phyloP scores from a whole-genome alignment of 2,329 filamentous ascomycete genomes.

The Pestalotiopsis sp. region DNA sequence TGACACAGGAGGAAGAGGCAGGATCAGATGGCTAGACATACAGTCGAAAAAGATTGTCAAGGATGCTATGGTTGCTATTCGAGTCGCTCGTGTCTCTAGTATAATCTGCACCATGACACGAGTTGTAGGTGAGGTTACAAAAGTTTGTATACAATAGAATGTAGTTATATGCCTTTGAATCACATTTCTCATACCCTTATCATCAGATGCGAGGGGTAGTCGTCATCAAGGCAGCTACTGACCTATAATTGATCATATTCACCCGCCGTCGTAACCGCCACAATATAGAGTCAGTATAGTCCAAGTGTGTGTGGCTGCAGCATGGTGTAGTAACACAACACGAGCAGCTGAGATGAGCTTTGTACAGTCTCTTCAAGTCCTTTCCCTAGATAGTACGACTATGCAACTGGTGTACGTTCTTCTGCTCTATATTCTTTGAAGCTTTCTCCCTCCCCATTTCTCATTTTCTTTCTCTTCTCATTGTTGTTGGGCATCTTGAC shows the following conservation, averaged over 20 bases:
- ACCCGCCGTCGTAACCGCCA: neutral
- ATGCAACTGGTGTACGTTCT: too few species aligned
- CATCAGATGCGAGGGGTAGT: neutral
- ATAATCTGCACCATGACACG: neutral
- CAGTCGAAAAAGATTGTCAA: neutral
- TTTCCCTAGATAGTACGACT: too few species aligned
- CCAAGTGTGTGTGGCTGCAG: neutral
- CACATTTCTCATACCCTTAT: neutral
- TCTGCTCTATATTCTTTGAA: too few species aligned
- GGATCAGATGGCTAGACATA: neutral
- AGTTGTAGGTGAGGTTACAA: too few species aligned
- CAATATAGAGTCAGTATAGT: neutral
- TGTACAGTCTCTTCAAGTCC: neutral
- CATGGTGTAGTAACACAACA: neutral
- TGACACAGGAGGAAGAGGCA: slow-evolving; percentile 25
- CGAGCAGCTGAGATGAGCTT: neutral
- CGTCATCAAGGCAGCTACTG: neutral
- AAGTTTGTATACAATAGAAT: too few species aligned
- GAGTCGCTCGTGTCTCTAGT: neutral
- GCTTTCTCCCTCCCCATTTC: too few species aligned
- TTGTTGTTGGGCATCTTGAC: too few species aligned
- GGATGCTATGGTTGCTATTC: neutral
- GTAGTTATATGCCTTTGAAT: neutral
- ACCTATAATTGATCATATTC: neutral
- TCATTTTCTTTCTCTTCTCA: too few species aligned